Evolutionary conservation across 192 early-diverging fungal genomes (phyloP), one percentile per base, ranked within the genome.

Genomic region (Glomus cerebriforme): DNA sequence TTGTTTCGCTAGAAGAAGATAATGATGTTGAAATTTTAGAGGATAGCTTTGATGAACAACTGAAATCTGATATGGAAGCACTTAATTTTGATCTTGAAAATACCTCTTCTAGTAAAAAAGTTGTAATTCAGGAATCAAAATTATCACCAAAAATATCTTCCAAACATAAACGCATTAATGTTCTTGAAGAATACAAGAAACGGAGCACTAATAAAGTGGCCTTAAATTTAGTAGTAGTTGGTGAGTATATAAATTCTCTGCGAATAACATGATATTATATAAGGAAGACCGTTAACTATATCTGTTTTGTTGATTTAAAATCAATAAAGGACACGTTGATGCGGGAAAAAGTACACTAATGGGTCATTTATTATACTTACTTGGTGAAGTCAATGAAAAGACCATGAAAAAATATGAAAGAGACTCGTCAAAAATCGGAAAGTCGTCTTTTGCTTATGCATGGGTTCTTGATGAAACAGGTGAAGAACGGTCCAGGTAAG

Each of bases 401-500:
- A 92, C 93, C 10, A 92, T 98, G 82, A 86, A 90, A 35, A 95
- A 94, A 81, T 95, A 94, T 81, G 92, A 98, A 79, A 87, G 92
- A 6, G 98, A 98, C 9, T 91, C 98, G 2, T 95, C 95, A 80
- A 94, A 93, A 82, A 92, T 96, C 68, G 96, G 96, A 67, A 99
- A 99, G 81, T 92, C 92, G 0, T 97, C 96, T 0, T 99, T 99
- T 90, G 92, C 93, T 5, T 99, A 87, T 86, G 98, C 98, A 1
- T 99, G 98, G 98, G 96, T 99, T 6, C 81, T 99, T 78, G 98
- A 99, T 83, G 95, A 95, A 73, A 98, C 95, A 7, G 97, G 92
- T 5, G 96, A 99, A 83, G 98, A 99, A 83, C 88, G 95, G 34
- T 83, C 66, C 29, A 84, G 92, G 89, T 93, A 80, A 68, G 69